Base-by-base conservation (phyloP, 257 asterid species). In the Gardenia jasminoides region DNA sequence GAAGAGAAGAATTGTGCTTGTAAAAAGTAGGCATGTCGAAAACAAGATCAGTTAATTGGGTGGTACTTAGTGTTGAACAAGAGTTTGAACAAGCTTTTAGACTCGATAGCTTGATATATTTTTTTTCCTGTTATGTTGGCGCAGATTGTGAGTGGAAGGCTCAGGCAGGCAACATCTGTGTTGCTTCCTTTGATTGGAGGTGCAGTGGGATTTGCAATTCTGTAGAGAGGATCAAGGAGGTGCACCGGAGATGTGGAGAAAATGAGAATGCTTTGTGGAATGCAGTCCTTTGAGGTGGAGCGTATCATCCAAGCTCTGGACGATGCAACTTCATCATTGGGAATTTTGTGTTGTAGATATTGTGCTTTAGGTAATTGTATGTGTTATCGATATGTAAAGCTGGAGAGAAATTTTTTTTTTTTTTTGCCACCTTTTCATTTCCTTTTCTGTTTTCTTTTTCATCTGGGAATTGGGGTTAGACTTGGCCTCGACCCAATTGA, bases 141-240 rank as follows among this genome's bases (percentile, higher is more conserved):
- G 66, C 88, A 92, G 99, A 95, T 85, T 95, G 99, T 30, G 98
- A 95, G 86, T 95, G 99, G 99, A 95, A 95, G 85, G 99, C 98
- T 44, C 99, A 95, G 81, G 99, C 98, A 28, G 98, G 98, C 85
- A 95, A 95, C 85, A 73, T 89, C 56, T 95, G 99, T 71, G 97
- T 93, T 69, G 98, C 98, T 70, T 93, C 98, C 9, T 93, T 95
- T n/a, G 98, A 93, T 80, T 95, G 99, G 99, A 89, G 92, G 78
- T 95, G 98, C 90, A 95, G 99, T 10, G 99, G 99, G 28, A 95
- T 95, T 31, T 95, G 99, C 90, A 90, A 88, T 54, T 91, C 99
- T 0, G 97, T 93, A 0, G 96, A 88, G 80, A 92, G 97, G 88
- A 92, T 95, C 46, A 93, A 90, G 83, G 98, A 93, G 80, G 98